Conservation (phyloP, 495 filamentous ascomycete species). For the Aspergillus bertholletiae region DNA sequence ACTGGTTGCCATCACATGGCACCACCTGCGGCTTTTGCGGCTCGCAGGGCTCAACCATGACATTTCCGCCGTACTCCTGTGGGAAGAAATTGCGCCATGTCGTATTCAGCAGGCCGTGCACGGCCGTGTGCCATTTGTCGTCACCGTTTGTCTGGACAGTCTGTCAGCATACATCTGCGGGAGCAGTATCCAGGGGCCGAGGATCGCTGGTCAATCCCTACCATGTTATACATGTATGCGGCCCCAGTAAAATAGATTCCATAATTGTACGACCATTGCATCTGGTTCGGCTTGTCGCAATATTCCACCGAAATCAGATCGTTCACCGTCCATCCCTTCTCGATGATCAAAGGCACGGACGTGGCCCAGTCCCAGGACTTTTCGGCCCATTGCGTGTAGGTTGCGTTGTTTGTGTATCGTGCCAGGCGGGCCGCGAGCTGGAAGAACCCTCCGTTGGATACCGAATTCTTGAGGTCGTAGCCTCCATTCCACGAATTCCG, state of each 20-base stretch:
- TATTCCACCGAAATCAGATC: too few species aligned
- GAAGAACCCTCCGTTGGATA: constrained; percentile 77
- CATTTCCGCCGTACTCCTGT: constrained; percentile 43
- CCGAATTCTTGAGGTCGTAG: constrained; percentile 76
- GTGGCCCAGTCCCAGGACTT: constrained; percentile 66
- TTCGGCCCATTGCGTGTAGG: constrained; percentile 72
- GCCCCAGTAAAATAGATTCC: constrained; percentile 73
- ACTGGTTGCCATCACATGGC: constrained; percentile 68
- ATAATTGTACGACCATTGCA: constrained; percentile 76
- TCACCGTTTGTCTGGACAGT: constrained; percentile 27
- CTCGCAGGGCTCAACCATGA: constrained; percentile 74
- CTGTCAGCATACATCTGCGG: too few species aligned
- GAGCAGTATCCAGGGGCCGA: too few species aligned
- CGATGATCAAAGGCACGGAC: constrained; percentile 55
- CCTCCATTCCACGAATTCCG: constrained; percentile 77
- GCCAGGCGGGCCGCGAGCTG: constrained; percentile 73
- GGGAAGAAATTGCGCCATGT: constrained; percentile 51
- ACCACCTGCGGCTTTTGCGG: too few species aligned
- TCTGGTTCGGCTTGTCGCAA: constrained; percentile 66
- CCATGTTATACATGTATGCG: constrained; percentile 74
- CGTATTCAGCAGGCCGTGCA: constrained; percentile 52
- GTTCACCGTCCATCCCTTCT: constrained; percentile 28
- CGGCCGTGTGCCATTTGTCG: constrained; percentile 53
- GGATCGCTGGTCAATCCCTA: too few species aligned
- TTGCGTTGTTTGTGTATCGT: constrained; percentile 70